phyloP scores from a whole-genome alignment of 2,329 filamentous ascomycete genomes.

The Pseudogymnoascus sp. region DNA sequence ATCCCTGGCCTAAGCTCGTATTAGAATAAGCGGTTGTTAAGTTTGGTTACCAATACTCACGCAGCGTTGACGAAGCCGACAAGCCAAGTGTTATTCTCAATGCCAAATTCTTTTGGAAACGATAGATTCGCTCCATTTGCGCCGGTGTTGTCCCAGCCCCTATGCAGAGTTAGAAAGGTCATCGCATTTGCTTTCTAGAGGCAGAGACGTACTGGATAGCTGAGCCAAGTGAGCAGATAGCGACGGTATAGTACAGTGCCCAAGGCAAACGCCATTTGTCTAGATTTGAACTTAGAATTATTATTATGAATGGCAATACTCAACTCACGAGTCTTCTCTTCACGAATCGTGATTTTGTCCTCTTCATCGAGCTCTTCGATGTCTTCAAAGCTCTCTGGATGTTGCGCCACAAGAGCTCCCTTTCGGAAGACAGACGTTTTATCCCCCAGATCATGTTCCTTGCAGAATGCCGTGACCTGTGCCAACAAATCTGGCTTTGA shows the following conservation, averaged over 20 bases:
- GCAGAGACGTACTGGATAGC: constrained; percentile 41
- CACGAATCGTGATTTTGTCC: background rate
- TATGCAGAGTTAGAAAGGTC: constrained; percentile 10
- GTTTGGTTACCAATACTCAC: constrained; percentile 25
- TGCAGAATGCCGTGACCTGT: constrained; percentile 37
- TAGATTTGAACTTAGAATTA: constrained; percentile 50
- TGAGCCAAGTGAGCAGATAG: constrained; percentile 59
- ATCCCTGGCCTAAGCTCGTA: constrained; percentile 22
- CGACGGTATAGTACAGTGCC: constrained; percentile 57
- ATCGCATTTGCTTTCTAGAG: background rate
- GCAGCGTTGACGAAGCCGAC: constrained; percentile 51
- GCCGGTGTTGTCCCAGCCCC: constrained; percentile 36
- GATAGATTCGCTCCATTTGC: constrained; percentile 43
- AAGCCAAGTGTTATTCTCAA: constrained; percentile 41
- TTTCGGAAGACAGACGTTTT: constrained; percentile 51
- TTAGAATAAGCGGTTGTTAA: background rate
- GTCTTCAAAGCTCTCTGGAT: background rate
- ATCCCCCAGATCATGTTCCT: constrained; percentile 47
- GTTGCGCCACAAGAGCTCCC: constrained; percentile 48
- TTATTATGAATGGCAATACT: background rate
- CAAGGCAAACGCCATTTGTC: constrained; percentile 60
- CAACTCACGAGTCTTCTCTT: constrained; percentile 9
- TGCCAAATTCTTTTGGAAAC: constrained; percentile 40
- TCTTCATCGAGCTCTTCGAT: background rate
- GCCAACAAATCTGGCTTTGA: constrained; percentile 41